Evolutionary conservation across 2,329 filamentous ascomycete species (phyloP), one percentile per base, ranked within the genome.

Genomic region (Paecilomyces variotii): DNA sequence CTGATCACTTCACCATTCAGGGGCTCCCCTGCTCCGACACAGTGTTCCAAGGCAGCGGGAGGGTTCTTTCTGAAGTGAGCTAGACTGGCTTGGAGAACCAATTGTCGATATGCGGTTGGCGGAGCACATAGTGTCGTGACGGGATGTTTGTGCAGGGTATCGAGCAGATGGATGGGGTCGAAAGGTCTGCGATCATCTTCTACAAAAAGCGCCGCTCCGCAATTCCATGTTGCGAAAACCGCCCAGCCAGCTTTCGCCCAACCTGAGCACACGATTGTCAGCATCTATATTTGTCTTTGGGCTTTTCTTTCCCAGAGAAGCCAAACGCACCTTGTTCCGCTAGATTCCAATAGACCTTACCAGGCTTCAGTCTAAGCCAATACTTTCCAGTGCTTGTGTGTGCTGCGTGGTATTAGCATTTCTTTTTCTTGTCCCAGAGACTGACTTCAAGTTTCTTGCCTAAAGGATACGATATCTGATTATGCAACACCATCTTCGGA

Each of bases 201-300:
- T 24, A 76, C 66, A 60, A 77, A 77, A 4, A 77, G 68, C 1
- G 68, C 73, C 1, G 74, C 73, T 9, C 74, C 74, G 56, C 70
- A 74, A 55, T 74, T 76, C 73, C 74, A 77, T 0, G 73, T 64
- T 2, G 67, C 70, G 53, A 77, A 72, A 58, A 70, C 75, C 2
- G 74, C 70, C 74, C 74, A 77, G 6, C 71, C 73, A 49, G 74
- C 74, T 66, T 77, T 76, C 3, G 72, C 74, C 74, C 74, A 77
- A 34, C 74, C 66, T 62, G 24, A 50, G n/a, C 19, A 50, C 26
- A 30, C 55, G n/a, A 60, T 34, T 7, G 24, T 57, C 12, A 45
- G 35, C 14, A 5, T 45, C 12, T 7, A 14, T 45, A 19, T 19
- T 19, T 14, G 1, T 32, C 7, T 32, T 32, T 32, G 7, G 9